Conservation (phyloP, 345 rosid genomes). For the Salix udensis region DNA sequence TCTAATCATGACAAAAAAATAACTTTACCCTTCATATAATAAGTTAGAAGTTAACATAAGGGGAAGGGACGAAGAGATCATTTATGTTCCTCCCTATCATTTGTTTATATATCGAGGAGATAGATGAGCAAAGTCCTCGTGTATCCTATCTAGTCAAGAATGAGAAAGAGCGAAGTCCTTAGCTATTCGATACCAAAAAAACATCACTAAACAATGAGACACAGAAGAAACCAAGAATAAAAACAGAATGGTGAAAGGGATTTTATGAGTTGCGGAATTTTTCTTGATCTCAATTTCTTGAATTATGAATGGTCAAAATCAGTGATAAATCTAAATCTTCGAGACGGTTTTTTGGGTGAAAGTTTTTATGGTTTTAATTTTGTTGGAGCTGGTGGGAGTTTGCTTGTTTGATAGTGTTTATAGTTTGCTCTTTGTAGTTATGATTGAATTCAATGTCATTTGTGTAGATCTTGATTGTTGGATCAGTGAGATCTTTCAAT, state of each 20-base stretch:
- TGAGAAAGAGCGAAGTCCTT: background rate
- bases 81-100: background rate
- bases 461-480: background rate
- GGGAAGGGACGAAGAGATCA: background rate
- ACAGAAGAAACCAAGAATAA: too few species aligned
- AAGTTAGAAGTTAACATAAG: too few species aligned
- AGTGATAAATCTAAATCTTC: background rate
- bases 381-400: background rate
- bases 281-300: background rate
- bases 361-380: background rate
- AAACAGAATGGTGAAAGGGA: too few species aligned
- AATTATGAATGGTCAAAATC: too few species aligned
- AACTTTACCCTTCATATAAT: too few species aligned
- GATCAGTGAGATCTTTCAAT: background rate
- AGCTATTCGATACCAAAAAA: background rate
- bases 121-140: background rate
- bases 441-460: background rate
- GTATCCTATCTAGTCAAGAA: background rate
- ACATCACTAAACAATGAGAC: too few species aligned
- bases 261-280: background rate
- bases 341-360: background rate
- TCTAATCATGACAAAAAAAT: too few species aligned
- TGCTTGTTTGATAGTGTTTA: background rate
- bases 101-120: background rate
- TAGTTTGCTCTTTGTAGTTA: background rate